Evolutionary conservation across 208 protist species (phyloP), one percentile per base, ranked within the genome.

Genomic region (Leishmania major): DNA sequence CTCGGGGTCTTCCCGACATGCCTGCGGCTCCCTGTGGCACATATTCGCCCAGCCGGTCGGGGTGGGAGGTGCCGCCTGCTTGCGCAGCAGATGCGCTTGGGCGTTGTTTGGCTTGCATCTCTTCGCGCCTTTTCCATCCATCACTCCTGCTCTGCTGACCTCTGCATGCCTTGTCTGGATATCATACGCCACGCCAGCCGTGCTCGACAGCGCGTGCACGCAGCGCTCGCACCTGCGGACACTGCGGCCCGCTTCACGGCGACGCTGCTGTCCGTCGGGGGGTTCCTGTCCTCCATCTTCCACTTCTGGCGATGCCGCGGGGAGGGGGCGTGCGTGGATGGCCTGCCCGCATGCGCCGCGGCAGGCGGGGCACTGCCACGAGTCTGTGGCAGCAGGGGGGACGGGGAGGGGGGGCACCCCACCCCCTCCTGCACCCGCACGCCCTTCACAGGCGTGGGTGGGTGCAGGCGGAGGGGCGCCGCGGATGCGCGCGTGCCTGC

Each of bases 91-190:
- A 57, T 57, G 53, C 53, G 19, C 53, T 57, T 25, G 3, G 19
- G 53, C 5, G 53, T 6, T 57, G 35, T 7, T 19, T 22, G 28
- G 64, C 17, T 19, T 49, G 67, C 67, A 72, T 17, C 40, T 47
- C 35, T 47, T 28, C 40, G 19, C 67, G 67, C 17, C 51, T 70
- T n/a, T 72, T 57, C 28, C n/a, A 6, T 79, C 25, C 59, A 25
- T 37, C 43, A 66, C 40, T 78, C 17, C 77, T 83, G 51, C 37
- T 82, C 37, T 71, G 66, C 66, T 71, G n/a, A 49, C 35, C 67
- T n/a, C 67, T 49, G 19, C 19, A 49, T 49, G 43, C 67, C 37
- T 51, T 45, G 67, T 11, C 40, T 72, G 25, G 67, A 17, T 51
- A 19, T 11, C 22, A 45, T 49, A 51, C 67, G 17, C 67, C 35